Conservation (phyloP, 345 rosid genomes). For the Eucalyptus brandiana region DNA sequence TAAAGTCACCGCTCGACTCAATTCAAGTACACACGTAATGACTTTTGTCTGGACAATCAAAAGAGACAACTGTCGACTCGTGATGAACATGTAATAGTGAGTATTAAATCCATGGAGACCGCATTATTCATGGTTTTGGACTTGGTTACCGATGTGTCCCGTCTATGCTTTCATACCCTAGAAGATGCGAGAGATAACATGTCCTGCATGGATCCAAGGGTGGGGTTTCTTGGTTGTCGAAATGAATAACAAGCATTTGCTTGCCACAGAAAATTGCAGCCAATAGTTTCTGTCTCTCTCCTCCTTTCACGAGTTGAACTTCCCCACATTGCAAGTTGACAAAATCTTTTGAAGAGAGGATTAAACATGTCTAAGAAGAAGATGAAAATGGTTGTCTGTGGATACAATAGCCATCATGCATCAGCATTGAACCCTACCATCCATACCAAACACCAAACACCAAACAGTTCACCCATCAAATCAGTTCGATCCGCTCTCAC, state of each 20-base stretch:
- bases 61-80: background rate
- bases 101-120: background rate
- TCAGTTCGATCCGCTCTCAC: background rate
- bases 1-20: background rate
- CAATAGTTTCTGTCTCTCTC: background rate
- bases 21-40: background rate
- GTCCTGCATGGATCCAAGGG: background rate
- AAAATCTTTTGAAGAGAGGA: background rate
- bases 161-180: background rate
- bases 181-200: background rate
- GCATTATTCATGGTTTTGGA: background rate
- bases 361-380: background rate
- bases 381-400: background rate
- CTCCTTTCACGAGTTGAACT: background rate
- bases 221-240: background rate
- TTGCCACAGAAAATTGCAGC: background rate
- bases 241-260: background rate
- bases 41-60: background rate
- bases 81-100: background rate
- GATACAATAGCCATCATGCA: background rate
- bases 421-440: background rate
- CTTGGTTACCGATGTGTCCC: background rate
- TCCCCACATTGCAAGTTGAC: background rate
- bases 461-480: background rate
- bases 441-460: background rate